Percentiles rank a stretch among this genome's conserved stretches.
These are phyloP conservation scores for Vigna nakashimae DNA, from an alignment of 306 rosid genomes.

Conservation along the genomic window DNA sequence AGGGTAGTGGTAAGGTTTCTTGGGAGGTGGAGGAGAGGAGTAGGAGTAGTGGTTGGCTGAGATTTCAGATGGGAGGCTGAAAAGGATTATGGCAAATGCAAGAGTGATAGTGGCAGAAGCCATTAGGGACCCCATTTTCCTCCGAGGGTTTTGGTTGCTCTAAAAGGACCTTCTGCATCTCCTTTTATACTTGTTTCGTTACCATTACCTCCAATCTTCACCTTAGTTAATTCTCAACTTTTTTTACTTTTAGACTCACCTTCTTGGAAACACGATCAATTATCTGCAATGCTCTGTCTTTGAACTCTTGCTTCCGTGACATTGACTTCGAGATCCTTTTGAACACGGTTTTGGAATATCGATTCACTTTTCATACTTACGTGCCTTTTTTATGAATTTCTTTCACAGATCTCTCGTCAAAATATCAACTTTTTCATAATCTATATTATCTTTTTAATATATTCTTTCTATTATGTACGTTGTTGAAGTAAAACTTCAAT, in stretches of 20 bases:
- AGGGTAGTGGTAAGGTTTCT: slow-evolving; percentile 9
- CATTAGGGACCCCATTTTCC: slow-evolving; percentile 58
- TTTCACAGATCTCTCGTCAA: too few species aligned
- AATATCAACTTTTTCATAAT: too few species aligned
- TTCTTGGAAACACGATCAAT: slow-evolving; percentile 38
- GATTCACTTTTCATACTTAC: not conserved
- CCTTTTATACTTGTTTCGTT: slow-evolving; percentile 45
- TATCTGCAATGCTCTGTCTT: not conserved
- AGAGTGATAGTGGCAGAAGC: slow-evolving; percentile 49
- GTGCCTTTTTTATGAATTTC: too few species aligned
- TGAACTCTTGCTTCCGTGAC: not conserved
- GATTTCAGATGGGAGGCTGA: slow-evolving; percentile 36
- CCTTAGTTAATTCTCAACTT: not conserved
- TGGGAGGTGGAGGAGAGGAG: slow-evolving; percentile 55
- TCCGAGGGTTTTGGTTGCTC: slow-evolving; percentile 34
- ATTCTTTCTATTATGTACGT: too few species aligned
- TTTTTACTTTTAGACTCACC: slow-evolving; percentile 21
- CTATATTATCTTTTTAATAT: too few species aligned
- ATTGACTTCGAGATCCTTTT: not conserved
- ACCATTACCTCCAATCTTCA: not conserved
- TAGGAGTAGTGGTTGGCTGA: slow-evolving; percentile 54
- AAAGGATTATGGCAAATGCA: slow-evolving; percentile 46
- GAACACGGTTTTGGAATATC: not conserved
- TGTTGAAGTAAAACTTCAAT: too few species aligned
- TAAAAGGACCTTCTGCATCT: not conserved